phyloP scores from a whole-genome alignment of 192 early-diverging fungal genomes.

The Podila verticillata region DNA sequence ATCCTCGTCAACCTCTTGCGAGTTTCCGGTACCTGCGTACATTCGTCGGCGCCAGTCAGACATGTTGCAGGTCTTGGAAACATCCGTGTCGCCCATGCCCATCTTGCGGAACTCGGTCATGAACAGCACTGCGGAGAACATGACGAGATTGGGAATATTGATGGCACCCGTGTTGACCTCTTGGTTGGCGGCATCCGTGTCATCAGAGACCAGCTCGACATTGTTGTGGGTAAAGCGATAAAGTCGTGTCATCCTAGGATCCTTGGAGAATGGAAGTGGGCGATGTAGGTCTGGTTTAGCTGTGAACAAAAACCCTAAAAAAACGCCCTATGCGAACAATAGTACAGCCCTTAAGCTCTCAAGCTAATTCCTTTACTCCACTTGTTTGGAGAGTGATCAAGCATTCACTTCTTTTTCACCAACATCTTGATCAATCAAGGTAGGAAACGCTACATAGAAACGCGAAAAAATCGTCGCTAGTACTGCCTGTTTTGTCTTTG shows the following conservation, averaged over 20 bases:
- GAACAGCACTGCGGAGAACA: constrained; percentile 48
- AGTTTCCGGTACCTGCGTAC: constrained; percentile 10
- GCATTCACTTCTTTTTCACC: too few relatives aligned
- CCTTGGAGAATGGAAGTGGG: neutral
- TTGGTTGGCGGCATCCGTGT: neutral
- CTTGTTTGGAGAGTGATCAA: too few relatives aligned
- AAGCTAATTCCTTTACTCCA: too few relatives aligned
- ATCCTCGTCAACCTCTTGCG: constrained; percentile 8
- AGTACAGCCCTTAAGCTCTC: too few relatives aligned
- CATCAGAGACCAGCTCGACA: constrained; percentile 7
- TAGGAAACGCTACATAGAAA: too few relatives aligned
- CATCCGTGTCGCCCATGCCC: constrained; percentile 32
- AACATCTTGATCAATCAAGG: too few relatives aligned
- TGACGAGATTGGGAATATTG: constrained; percentile 28
- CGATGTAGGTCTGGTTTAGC: too few relatives aligned
- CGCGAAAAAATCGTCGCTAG: too few relatives aligned
- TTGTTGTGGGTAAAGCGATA: constrained; percentile 42
- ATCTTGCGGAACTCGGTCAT: constrained; percentile 28
- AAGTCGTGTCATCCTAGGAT: constrained; percentile 15
- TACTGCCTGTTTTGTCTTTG: too few relatives aligned
- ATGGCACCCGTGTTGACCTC: constrained; percentile 14
- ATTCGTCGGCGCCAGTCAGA: constrained; percentile 45
- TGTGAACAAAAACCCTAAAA: too few relatives aligned
- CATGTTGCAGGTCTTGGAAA: constrained; percentile 51
- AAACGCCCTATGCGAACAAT: too few relatives aligned